phyloP scores from a whole-genome alignment of 495 filamentous ascomycete genomes.

The Letharia columbiana region DNA sequence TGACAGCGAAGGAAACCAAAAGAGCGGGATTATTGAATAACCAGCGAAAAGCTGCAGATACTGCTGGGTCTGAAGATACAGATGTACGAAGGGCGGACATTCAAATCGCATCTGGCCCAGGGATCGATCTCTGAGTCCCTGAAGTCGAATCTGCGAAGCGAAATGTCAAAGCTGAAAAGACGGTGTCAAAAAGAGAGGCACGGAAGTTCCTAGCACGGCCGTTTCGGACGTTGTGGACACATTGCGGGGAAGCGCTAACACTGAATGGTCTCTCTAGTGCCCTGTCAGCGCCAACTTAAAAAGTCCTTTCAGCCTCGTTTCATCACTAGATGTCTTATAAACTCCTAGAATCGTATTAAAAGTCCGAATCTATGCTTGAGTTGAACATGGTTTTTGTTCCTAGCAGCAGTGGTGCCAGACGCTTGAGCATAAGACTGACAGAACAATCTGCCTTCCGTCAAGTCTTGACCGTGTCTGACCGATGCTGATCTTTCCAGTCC shows the following conservation, averaged over 20 bases:
- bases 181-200: neutral
- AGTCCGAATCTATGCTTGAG: neutral
- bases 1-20: neutral
- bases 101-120: neutral
- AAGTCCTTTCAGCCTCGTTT: neutral
- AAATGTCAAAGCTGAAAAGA: neutral
- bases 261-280: neutral
- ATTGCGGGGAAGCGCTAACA: constrained; percentile 1
- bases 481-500: neutral
- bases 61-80: too few species aligned
- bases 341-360: neutral
- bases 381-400: neutral
- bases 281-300: neutral
- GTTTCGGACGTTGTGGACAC: neutral
- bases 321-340: neutral
- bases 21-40: too few species aligned
- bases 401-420: neutral
- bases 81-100: neutral
- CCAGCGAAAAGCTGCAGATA: too few species aligned
- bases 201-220: neutral
- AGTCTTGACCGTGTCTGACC: neutral
- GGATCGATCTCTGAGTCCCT: neutral
- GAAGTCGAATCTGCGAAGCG: neutral
- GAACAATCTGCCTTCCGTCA: neutral
- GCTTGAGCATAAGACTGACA: neutral